Evolutionary conservation across 495 filamentous ascomycete genomes (phyloP).

Genomic region (Aspergillus bertholletiae): DNA sequence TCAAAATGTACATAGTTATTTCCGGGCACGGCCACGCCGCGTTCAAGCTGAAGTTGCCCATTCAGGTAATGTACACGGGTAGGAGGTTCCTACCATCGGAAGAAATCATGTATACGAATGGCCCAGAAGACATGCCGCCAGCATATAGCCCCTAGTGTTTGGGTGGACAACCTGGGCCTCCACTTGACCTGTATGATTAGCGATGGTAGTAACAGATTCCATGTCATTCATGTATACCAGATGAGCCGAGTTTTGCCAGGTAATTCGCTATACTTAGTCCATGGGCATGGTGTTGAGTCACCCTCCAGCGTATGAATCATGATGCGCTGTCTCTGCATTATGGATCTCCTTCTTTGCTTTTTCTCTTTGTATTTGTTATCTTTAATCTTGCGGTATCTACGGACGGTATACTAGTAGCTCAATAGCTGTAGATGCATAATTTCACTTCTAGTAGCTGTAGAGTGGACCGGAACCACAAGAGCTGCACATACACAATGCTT

Average conservation of each 20-base stretch:
- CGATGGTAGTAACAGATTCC: no score
- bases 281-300: no score
- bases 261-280: no score
- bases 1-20: not conserved
- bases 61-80: not conserved
- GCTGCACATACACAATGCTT: no score
- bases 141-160: not conserved
- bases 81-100: not conserved
- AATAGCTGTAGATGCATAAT: no score
- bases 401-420: no score
- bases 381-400: no score
- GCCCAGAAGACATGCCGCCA: not conserved
- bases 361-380: not conserved
- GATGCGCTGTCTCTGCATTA: not conserved
- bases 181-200: not conserved
- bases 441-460: no score
- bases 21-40: not conserved
- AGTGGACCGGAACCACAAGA: no score
- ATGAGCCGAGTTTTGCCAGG: no score
- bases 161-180: not conserved
- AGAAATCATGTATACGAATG: not conserved
- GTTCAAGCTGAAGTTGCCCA: not conserved
- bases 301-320: not conserved
- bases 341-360: not conserved
- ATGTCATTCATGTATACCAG: no score